These are phyloP conservation scores for Lactuca saligna DNA, from an alignment of 129 eudicot genomes.

Conservation along the genomic window DNA sequence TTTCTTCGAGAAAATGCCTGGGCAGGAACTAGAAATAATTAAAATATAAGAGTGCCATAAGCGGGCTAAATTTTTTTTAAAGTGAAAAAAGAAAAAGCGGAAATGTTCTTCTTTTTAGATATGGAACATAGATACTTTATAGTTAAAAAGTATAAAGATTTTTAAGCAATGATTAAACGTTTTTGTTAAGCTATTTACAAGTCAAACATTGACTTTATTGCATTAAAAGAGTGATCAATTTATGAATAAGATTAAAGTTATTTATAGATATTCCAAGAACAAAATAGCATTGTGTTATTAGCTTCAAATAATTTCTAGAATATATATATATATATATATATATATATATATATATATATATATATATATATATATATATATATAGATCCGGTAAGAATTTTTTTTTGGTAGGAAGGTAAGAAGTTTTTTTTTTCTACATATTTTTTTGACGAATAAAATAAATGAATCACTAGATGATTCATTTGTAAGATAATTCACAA, in stretches of 20 bases:
- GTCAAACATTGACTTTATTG: neutral
- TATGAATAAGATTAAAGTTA: no score
- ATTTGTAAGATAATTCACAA: no score
- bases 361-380: no score
- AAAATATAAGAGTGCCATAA: conserved; percentile 11
- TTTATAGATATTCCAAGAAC: no score
- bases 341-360: no score
- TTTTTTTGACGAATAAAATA: no score
- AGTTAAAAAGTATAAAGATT: neutral
- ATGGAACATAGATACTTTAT: conserved; percentile 3
- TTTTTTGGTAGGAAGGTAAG: no score
- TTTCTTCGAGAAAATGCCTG: conserved; percentile 1
- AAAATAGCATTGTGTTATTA: no score
- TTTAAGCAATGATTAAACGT: neutral
- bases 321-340: no score
- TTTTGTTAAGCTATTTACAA: neutral
- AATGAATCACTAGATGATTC: no score
- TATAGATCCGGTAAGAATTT: no score
- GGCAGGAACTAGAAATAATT: neutral
- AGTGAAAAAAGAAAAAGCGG: neutral
- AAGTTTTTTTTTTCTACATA: no score
- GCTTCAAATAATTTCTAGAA: neutral
- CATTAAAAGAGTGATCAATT: neutral
- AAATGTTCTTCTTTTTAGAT: neutral
- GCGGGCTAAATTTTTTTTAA: neutral